Conservation (phyloP, 306 rosid species). For the Castanospermum australe region DNA sequence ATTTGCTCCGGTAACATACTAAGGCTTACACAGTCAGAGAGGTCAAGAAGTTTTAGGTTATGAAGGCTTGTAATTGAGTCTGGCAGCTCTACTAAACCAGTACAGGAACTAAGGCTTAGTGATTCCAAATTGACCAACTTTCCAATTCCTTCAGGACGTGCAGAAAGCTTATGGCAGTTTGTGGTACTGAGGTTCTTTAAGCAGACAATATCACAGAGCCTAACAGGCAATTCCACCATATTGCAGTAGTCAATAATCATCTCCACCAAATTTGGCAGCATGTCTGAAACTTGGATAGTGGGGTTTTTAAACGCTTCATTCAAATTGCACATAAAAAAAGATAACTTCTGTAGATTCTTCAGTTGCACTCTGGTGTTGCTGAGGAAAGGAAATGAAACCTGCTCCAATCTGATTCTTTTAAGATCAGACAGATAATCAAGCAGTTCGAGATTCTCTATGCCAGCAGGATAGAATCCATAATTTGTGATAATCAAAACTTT, state of each 20-base stretch:
- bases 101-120: constrained; percentile 58
- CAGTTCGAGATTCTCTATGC: constrained; percentile 35
- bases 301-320: constrained; percentile 37
- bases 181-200: constrained; percentile 57
- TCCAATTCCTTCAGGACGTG: constrained; percentile 50
- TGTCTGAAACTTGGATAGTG: constrained; percentile 31
- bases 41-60: constrained; percentile 47
- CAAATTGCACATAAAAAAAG: constrained; percentile 68
- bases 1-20: constrained; percentile 46
- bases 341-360: constrained; percentile 49
- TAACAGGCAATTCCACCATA: constrained; percentile 46
- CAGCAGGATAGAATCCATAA: constrained; percentile 37
- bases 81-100: constrained; percentile 43
- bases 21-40: constrained; percentile 56
- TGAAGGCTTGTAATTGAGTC: constrained; percentile 35
- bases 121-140: constrained; percentile 45
- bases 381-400: constrained; percentile 45
- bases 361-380: constrained; percentile 15
- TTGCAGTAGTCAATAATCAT: constrained; percentile 60
- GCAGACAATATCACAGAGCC: constrained; percentile 30
- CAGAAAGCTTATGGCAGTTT: constrained; percentile 51
- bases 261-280: constrained; percentile 54
- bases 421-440: constrained; percentile 33
- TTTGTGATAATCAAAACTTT: constrained; percentile 56
- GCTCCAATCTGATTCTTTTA: constrained; percentile 55